These are phyloP conservation scores for Ophiostoma sp. DNA, from an alignment of 2,329 filamentous ascomycete genomes.

Conservation along the genomic window DNA sequence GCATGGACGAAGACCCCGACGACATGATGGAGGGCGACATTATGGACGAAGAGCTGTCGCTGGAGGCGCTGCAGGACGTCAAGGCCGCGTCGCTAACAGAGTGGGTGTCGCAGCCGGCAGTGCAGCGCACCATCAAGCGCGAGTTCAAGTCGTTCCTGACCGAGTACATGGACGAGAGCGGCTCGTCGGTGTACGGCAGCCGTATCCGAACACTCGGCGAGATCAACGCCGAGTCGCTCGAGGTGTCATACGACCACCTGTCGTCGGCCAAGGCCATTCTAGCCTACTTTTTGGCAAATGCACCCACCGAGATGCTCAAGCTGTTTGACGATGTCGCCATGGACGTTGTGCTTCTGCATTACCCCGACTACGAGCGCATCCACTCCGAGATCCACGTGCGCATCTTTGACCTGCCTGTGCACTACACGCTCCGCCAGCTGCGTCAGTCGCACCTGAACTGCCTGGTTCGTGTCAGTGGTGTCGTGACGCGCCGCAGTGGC, in stretches of 20 bases:
- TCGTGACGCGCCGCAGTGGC: conserved; percentile 87
- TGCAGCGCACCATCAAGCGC: conserved; percentile 86
- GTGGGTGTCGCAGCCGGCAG: conserved; percentile 85
- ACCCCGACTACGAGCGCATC: conserved; percentile 95
- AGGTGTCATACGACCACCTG: conserved; percentile 92
- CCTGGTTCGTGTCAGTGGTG: conserved; percentile 85
- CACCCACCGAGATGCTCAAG: conserved; percentile 88
- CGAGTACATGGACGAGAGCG: conserved; percentile 85
- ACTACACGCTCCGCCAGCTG: conserved; percentile 90
- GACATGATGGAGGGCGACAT: conserved; percentile 89
- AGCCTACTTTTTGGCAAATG: conserved; percentile 93
- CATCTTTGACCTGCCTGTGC: conserved; percentile 88
- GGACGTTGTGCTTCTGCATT: conserved; percentile 92
- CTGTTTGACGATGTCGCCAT: conserved; percentile 96
- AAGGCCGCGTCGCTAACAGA: conserved; percentile 91
- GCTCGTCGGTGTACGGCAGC: conserved; percentile 88
- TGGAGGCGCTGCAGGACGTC: conserved; percentile 86
- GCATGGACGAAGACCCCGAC: conserved; percentile 91
- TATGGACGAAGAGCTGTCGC: conserved; percentile 89
- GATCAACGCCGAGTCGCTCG: conserved; percentile 90
- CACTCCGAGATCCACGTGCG: conserved; percentile 97
- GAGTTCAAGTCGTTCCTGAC: conserved; percentile 98
- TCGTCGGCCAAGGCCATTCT: conserved; percentile 86
- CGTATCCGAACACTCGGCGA: conserved; percentile 94
- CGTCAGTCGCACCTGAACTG: conserved; percentile 96